Base-by-base conservation (phyloP, 169 alveolate species). In the Plasmodium ovale region DNA sequence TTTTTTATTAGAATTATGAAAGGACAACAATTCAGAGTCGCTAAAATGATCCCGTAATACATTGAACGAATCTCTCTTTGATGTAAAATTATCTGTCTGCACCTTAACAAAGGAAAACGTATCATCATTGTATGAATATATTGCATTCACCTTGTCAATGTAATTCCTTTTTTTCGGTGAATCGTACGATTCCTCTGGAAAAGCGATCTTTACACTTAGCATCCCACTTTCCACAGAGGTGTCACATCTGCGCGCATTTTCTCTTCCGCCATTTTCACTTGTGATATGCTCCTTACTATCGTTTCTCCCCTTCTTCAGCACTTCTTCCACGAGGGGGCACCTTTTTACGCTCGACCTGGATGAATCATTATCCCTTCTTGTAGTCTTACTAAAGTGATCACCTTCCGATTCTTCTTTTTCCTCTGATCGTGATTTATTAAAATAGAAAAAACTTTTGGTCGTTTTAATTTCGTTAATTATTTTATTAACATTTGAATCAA, bases 391-490 rank as follows among this genome's bases (percentile, higher is more conserved):
- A 21, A 1, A 21, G n/a, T 54, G 19, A 27, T 72, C 44, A n/a
- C 16, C 35, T 27, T 58, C 10, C 33, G 42, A 35, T 33, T 60
- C 39, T 12, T 77, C 49, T 68, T 37, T 14, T 54, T 44, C 77
- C n/a, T 44, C 14, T n/a, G 72, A 72, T 16, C 14, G 16, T 35
- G 88, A 60, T 27, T 77, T 77, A 37, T 77, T 77, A 23, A 64
- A 60, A 21, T 60, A 77, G 37, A 77, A 77, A 44, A 77, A 54
- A 62, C 77, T 77, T 60, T 77, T 77, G n/a, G 88, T 60, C 53
- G 29, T 77, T 77, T 77, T 77, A 21, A 77, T 60, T 60, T 77
- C 64, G 25, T 64, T 67, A 77, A 44, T 77, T 77, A 77, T 77
- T 77, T 77, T 47, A 53, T 62, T 77, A 27, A 39, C 12, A 60